Percentiles rank a stretch among this genome's conserved stretches.
These are phyloP conservation scores for Mycena pura DNA, from an alignment of 768 basidiomycete species.

Conservation along the genomic window DNA sequence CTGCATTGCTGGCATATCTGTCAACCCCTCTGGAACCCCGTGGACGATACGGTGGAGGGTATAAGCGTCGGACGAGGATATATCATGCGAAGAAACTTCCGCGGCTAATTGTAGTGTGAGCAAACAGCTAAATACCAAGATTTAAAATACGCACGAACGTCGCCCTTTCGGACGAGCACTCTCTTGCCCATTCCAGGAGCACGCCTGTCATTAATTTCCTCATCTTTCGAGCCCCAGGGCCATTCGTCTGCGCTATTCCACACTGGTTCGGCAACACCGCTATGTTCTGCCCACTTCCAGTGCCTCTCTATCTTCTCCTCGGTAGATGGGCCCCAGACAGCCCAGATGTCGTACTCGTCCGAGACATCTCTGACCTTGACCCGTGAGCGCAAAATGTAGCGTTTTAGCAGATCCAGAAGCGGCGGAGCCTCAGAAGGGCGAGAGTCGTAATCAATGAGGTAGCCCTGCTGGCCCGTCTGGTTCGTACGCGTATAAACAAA, in stretches of 20 bases:
- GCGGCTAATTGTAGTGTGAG: slow-evolving; percentile 46
- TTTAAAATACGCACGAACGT: slow-evolving; percentile 64
- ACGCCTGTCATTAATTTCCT: slow-evolving; percentile 64
- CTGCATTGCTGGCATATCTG: slow-evolving; percentile 77
- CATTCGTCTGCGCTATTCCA: slow-evolving; percentile 60
- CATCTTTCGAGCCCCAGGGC: slow-evolving; percentile 68
- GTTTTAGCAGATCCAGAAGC: slow-evolving; percentile 76
- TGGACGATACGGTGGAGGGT: slow-evolving; percentile 77
- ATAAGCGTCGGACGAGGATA: slow-evolving; percentile 63
- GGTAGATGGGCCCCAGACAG: slow-evolving; percentile 69
- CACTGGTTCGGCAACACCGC: slow-evolving; percentile 79
- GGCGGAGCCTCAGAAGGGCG: slow-evolving; percentile 64
- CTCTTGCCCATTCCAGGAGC: slow-evolving; percentile 83
- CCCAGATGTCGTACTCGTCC: slow-evolving; percentile 81
- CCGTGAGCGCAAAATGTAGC: slow-evolving; percentile 87
- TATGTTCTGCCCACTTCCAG: slow-evolving; percentile 61
- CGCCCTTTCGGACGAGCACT: slow-evolving; percentile 71
- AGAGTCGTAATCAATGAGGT: slow-evolving; percentile 76
- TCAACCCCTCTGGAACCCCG: slow-evolving; percentile 87
- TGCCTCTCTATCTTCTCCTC: slow-evolving; percentile 41
- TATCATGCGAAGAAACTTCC: slow-evolving; percentile 63
- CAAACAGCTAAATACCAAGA: slow-evolving; percentile 11
- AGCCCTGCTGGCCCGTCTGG: slow-evolving; percentile 53
- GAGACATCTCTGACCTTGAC: slow-evolving; percentile 84
- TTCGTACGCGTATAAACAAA: slow-evolving; percentile 76